Conservation (phyloP, 176 grass and related monocot species). For the Oryza brachyantha region DNA sequence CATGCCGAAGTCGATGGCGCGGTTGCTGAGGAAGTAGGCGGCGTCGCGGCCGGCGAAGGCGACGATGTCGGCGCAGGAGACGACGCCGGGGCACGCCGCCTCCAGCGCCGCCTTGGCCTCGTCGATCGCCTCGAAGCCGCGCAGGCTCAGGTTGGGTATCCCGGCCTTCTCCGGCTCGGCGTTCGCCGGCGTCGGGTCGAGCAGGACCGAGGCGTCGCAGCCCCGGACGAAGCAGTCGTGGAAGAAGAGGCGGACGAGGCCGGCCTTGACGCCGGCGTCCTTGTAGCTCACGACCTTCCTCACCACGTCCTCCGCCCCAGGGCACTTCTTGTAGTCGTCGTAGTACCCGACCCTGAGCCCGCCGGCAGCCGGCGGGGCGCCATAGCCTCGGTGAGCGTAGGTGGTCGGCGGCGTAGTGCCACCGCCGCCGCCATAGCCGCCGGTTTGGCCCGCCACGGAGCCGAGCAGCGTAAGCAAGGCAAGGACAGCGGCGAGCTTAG, state of each 20-base stretch:
- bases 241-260: conserved; percentile 54
- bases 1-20: conserved; percentile 1
- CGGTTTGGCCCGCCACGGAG: conserved; percentile 9
- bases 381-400: not conserved
- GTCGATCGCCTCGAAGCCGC: conserved; percentile 44
- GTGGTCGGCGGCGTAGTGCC: conserved; percentile 9
- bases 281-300: not conserved
- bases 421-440: not conserved
- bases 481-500: conserved; percentile 24
- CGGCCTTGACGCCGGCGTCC: conserved; percentile 27
- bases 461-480: conserved; percentile 13
- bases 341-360: conserved; percentile 39
- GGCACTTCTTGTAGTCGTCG: conserved; percentile 30
- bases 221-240: conserved; percentile 62
- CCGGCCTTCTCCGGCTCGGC: conserved; percentile 31
- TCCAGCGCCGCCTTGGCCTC: conserved; percentile 23
- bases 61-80: conserved; percentile 44
- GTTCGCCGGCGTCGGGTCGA: conserved; percentile 17
- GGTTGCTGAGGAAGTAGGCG: conserved; percentile 15
- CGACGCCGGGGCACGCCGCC: not conserved
- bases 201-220: conserved; percentile 53
- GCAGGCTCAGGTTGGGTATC: conserved; percentile 13
- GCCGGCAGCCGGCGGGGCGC: not conserved
- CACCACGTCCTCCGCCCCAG: conserved; percentile 22
- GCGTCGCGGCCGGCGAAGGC: conserved; percentile 52